Base-by-base conservation (phyloP, 2,329 filamentous ascomycete species). In the Aplosporella prunicola region DNA sequence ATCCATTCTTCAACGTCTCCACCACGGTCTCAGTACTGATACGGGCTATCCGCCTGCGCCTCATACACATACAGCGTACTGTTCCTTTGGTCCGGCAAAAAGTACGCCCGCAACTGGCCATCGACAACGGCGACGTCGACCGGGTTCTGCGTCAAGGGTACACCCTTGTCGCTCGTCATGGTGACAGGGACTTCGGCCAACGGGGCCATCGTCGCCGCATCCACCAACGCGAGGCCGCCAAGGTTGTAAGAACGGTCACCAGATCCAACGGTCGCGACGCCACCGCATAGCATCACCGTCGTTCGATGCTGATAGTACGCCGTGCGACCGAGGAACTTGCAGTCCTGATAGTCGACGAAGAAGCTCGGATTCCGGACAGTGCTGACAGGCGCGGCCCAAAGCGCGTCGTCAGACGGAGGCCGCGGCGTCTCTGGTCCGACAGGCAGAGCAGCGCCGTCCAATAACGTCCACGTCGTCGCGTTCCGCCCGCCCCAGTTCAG, bases 291-390 rank as follows among this genome's bases (percentile, higher is more conserved):
- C 65, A 69, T 68, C 8, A 70, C 50, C 10, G 60, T 54, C n/a
- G n/a, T n/a, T 24, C 57, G 54, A n/a, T 42, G 47, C n/a, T 45
- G 45, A 32, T 64, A 64, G 5, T 51, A 42, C 8, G 47, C 42
- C 10, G 59, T 57, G 44, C 58, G 60, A 4, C 67, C 68, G 1
- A 71, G 52, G 49, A 62, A 69, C 46, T 71, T 71, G 53, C 67
- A 71, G 54, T 71, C 68, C 48, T 71, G 67, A 45, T 70, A 70
- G 42, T 70, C 68, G 38, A 66, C 48, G 47, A 60, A 70, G 45
- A 65, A 58, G 23, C 53, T 61, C 0, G 64, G 66, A 33, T 69
- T 68, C 5, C 46, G 41, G 5, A 50, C 45, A 10, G 46, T 43
- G 5, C 32, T 40, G 57, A 71, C 42, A 1, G 22, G 22, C 8